These are phyloP conservation scores for Eimeria acervulina DNA, from an alignment of 169 alveolate species.

Conservation along the genomic window DNA sequence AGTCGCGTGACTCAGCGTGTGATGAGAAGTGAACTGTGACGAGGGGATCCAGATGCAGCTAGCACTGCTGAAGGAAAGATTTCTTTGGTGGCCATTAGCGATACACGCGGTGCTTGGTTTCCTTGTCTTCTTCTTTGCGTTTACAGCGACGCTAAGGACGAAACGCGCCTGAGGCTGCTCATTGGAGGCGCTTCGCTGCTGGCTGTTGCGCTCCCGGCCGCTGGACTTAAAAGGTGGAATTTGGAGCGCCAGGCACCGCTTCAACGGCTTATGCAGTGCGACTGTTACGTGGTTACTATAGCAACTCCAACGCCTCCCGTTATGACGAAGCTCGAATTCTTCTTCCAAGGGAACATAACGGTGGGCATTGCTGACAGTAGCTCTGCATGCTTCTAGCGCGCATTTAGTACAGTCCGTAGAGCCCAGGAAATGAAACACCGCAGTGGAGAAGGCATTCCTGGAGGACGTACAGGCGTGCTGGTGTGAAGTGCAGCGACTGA, in stretches of 20 bases:
- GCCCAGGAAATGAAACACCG: not conserved
- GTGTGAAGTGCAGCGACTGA: not conserved
- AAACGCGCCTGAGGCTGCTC: constrained; percentile 58
- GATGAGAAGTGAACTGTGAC: not conserved
- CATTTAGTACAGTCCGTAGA: not conserved
- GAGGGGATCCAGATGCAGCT: not conserved
- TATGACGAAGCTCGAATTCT: constrained; percentile 56
- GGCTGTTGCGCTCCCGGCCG: constrained; percentile 53
- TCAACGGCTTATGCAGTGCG: constrained; percentile 32
- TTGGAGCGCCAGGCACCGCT: constrained; percentile 68
- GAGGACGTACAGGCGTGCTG: not conserved
- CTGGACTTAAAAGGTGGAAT: constrained; percentile 42
- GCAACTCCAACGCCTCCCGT: constrained; percentile 20
- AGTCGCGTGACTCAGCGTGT: not conserved
- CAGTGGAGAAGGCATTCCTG: not conserved
- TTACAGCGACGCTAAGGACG: constrained; percentile 26
- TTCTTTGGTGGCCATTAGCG: not conserved
- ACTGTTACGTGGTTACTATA: constrained; percentile 46
- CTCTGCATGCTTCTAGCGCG: not conserved
- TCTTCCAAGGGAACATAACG: constrained; percentile 45
- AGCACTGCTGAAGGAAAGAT: not conserved
- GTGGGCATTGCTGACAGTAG: not conserved
- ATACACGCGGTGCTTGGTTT: not conserved
- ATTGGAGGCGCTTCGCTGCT: constrained; percentile 49
- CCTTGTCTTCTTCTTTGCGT: not conserved